These are phyloP conservation scores for Acarospora socialis DNA, from an alignment of 2,329 filamentous ascomycete genomes.

Conservation along the genomic window DNA sequence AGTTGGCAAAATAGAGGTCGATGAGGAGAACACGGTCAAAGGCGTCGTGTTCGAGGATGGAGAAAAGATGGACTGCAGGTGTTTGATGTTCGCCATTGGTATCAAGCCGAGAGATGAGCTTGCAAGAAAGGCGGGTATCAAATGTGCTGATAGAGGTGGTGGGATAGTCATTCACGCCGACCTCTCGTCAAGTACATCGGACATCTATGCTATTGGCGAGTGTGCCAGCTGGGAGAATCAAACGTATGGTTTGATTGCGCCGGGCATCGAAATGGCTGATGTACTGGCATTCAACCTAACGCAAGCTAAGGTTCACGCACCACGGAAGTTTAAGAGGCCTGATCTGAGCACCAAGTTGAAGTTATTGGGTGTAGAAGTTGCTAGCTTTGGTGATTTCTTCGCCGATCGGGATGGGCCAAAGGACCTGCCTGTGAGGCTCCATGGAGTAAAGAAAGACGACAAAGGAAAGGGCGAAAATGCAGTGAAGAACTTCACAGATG, in stretches of 20 bases:
- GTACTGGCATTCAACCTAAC: constrained; percentile 84
- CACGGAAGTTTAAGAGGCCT: constrained; percentile 60
- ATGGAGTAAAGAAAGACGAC: constrained; percentile 28
- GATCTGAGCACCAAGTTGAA: constrained; percentile 89
- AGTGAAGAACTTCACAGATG: constrained; percentile 40
- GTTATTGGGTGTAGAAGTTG: constrained; percentile 77
- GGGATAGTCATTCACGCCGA: constrained; percentile 55
- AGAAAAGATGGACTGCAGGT: constrained; percentile 60
- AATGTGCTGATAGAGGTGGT: constrained; percentile 56
- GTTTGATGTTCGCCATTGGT: constrained; percentile 81
- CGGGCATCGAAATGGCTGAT: constrained; percentile 85
- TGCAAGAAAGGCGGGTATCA: constrained; percentile 53
- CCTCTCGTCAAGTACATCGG: constrained; percentile 53
- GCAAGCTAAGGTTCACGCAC: constrained; percentile 57
- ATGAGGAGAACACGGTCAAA: constrained; percentile 51
- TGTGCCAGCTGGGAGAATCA: constrained; percentile 81
- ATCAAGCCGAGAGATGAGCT: constrained; percentile 70
- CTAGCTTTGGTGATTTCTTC: constrained; percentile 88
- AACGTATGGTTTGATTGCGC: constrained; percentile 78
- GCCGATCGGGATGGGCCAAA: constrained; percentile 73
- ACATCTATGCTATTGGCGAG: constrained; percentile 79
- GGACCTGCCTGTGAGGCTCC: constrained; percentile 47
- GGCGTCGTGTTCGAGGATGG: constrained; percentile 73
- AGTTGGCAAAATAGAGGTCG: constrained; percentile 57
- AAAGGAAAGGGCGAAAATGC: constrained; percentile 27